Evolutionary conservation across 139 green algal species (phyloP).

Genomic region (Chlorella sp.): DNA sequence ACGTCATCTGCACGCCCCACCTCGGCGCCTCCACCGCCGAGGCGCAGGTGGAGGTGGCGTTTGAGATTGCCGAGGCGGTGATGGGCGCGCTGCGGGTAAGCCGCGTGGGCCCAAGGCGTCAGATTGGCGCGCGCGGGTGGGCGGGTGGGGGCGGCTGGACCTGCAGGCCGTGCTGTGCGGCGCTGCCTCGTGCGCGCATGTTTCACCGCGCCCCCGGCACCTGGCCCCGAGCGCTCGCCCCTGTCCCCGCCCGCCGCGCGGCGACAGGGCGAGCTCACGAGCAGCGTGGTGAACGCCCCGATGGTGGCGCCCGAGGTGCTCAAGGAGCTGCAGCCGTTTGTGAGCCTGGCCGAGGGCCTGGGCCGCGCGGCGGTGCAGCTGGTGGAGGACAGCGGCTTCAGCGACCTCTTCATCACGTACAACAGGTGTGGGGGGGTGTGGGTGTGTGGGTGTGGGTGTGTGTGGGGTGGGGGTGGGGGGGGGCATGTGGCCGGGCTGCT

Average conservation of each 20-base stretch:
- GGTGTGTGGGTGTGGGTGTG: too few relatives aligned
- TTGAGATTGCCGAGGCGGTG: slow-evolving; percentile 95
- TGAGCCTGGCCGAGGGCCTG: slow-evolving; percentile 76
- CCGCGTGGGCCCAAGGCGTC: too few relatives aligned
- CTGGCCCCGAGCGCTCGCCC: too few relatives aligned
- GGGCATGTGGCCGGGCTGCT: slow-evolving; percentile 57
- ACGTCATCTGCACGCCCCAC: slow-evolving; percentile 95
- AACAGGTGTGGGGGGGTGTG: slow-evolving; percentile 15
- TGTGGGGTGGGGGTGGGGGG: slow-evolving; percentile 27
- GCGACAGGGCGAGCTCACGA: slow-evolving; percentile 76
- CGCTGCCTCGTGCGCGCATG: too few relatives aligned
- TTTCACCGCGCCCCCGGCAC: too few relatives aligned
- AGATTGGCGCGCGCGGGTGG: too few relatives aligned
- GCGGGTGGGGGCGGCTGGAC: too few relatives aligned
- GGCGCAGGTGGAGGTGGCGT: slow-evolving; percentile 93
- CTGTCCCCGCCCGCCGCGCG: not conserved
- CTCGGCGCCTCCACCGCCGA: slow-evolving; percentile 91
- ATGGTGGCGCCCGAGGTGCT: slow-evolving; percentile 94
- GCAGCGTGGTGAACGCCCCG: slow-evolving; percentile 92
- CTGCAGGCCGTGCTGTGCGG: too few relatives aligned
- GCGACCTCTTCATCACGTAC: slow-evolving; percentile 88
- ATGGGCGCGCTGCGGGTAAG: slow-evolving; percentile 79
- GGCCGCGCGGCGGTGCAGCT: slow-evolving; percentile 72
- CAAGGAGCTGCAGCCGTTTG: slow-evolving; percentile 89
- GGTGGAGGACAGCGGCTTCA: slow-evolving; percentile 68